Percentiles rank a stretch among this genome's conserved stretches.
Conservation (phyloP, 768 basidiomycete genomes). For the Cystobasidium ongulense region DNA sequence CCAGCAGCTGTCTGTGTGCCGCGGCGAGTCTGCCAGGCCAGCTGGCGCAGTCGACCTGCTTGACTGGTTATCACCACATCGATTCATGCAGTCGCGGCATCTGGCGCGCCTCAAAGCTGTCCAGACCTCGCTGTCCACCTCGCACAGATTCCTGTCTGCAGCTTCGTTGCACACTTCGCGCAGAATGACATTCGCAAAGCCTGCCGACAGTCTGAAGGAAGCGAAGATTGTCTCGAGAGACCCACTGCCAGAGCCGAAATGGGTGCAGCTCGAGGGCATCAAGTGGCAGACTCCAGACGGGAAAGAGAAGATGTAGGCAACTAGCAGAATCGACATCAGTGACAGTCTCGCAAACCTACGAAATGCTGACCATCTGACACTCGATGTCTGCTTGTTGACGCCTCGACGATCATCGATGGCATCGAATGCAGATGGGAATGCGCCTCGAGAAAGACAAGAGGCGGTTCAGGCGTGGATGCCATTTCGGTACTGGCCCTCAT, state of each 20-base stretch:
- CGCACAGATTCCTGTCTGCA: neutral
- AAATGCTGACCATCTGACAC: too few relatives aligned
- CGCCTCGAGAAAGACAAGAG: conserved; percentile 26
- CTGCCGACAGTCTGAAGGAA: conserved; percentile 22
- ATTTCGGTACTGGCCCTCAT: conserved; percentile 22
- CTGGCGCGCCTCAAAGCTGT: neutral
- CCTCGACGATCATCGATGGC: neutral
- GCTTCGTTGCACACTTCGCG: neutral
- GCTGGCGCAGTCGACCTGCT: too few relatives aligned
- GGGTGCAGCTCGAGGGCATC: conserved; percentile 30
- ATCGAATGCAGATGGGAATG: neutral
- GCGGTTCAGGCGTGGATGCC: conserved; percentile 17
- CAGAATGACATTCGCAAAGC: conserved; percentile 26
- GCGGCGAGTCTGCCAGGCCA: too few relatives aligned
- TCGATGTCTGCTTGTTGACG: too few relatives aligned
- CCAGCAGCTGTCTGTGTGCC: too few relatives aligned
- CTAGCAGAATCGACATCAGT: neutral
- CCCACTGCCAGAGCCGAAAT: conserved; percentile 20
- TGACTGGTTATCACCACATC: neutral
- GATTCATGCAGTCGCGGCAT: neutral
- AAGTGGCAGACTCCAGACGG: conserved; percentile 26
- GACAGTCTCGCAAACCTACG: too few relatives aligned
- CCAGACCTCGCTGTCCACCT: neutral
- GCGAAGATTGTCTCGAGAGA: conserved; percentile 3
- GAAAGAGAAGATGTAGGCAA: conserved; percentile 21